Base-by-base conservation (phyloP, 176 grass and related monocot species). In the Oryza coarctata region DNA sequence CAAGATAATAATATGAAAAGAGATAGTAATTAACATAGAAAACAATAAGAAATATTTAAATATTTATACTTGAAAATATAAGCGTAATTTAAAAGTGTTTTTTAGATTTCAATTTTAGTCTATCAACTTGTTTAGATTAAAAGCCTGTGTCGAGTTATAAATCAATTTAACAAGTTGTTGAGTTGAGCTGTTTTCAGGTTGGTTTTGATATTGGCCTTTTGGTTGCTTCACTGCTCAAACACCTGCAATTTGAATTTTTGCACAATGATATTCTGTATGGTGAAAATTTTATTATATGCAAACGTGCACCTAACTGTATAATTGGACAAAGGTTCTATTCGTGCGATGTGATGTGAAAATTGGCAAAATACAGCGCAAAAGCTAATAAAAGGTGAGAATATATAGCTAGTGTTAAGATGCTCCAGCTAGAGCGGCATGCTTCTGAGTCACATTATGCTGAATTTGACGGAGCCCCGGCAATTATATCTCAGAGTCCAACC, bases 401-500 rank as follows among this genome's bases (percentile, higher is more conserved):
- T 28, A 45, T 32, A 43, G 52, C 36, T 33, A 44, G 36, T 82
- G 23, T 17, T 12, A 63, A 82, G 71, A 63, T 63, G 69, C 4
- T 63, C 11, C 29, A 31, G 22, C 55, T 60, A 60, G 50, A 60
- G 20, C 55, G 3, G 1, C 52, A 33, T 72, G 25, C 27, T 82
- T 82, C 52, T 18, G 35, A 33, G 4, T 73, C 28, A 41, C 69
- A 45, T 82, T 82, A 73, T 40, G 12, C 70, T 39, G 52, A 32
- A 58, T 65, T 71, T 34, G 1, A 41, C 65, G 7, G 40, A 33
- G 77, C 55, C 40, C 26, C 39, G 34, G 70, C 52, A 27, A 22
- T 71, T 25, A 63, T 49, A 63, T 84, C 75, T 72, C 38, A 47
- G 78, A 64, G 18, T 64, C n/a, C 55, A 44, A 44, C 8, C 39